Conservation (phyloP, 2,329 filamentous ascomycete genomes). For the Aspergillus japonicus region DNA sequence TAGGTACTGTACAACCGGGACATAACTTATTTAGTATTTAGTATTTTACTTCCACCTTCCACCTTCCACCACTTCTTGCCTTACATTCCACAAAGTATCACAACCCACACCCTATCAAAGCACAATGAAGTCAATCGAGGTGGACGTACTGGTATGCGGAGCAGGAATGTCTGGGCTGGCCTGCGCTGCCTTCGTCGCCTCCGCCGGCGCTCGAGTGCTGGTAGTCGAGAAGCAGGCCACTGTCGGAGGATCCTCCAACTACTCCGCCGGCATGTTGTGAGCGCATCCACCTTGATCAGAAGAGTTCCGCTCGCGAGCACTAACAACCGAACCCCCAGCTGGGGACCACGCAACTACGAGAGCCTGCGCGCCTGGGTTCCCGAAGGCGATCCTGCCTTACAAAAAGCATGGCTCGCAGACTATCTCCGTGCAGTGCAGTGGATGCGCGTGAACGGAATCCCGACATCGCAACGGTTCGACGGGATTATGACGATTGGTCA, state of each 20-base stretch:
- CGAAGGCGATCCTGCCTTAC: conserved; percentile 13
- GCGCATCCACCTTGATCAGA: neutral
- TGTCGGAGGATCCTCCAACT: conserved; percentile 26
- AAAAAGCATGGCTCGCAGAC: conserved; percentile 26
- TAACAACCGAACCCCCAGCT: conserved; percentile 14
- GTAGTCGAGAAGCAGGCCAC: conserved; percentile 27
- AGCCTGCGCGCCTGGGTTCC: conserved; percentile 27
- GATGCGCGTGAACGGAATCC: conserved; percentile 24
- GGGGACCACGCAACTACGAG: conserved; percentile 25
- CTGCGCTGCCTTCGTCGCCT: conserved; percentile 27
- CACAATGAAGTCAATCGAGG: conserved; percentile 21
- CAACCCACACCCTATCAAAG: no score
- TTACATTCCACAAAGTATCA: no score
- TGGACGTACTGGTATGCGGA: conserved; percentile 29
- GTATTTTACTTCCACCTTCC: no score
- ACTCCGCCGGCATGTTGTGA: conserved; percentile 32
- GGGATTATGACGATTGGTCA: no score
- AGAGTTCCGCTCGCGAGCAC: no score
- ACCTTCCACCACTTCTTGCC: no score
- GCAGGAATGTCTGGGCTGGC: conserved; percentile 32
- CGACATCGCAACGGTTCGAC: no score
- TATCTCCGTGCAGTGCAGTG: conserved; percentile 29
- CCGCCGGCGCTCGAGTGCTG: conserved; percentile 24
- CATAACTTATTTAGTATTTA: neutral
- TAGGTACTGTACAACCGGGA: neutral